Evolutionary conservation across 108 stramenopile species (phyloP).

Genomic region (Conticribra weissflogii): DNA sequence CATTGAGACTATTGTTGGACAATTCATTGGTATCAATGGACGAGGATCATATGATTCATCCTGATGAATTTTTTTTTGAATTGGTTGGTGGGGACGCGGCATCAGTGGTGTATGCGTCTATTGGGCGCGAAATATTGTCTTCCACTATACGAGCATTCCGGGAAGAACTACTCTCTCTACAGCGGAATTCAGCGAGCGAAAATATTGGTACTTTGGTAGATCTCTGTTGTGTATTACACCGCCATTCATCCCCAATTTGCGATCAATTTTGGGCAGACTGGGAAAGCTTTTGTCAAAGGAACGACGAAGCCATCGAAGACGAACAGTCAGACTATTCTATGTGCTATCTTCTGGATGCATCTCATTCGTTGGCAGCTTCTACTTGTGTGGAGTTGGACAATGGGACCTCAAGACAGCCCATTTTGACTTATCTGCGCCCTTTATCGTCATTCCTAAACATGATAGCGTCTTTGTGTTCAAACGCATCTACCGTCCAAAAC

Average conservation of each 20-base stretch:
- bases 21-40: constrained; percentile 4
- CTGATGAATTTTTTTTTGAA: constrained; percentile 2
- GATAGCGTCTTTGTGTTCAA: constrained; percentile 42
- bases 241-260: constrained; percentile 57
- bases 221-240: constrained; percentile 50
- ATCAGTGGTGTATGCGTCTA: constrained; percentile 62
- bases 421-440: constrained; percentile 30
- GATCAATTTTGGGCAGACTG: constrained; percentile 66
- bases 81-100: constrained; percentile 23
- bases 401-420: constrained; percentile 9
- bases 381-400: constrained; percentile 36
- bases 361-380: constrained; percentile 48
- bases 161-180: constrained; percentile 26
- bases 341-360: constrained; percentile 61
- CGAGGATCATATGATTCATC: not conserved
- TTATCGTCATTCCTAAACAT: constrained; percentile 41
- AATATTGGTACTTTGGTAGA: constrained; percentile 67
- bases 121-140: constrained; percentile 63
- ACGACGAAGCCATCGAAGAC: constrained; percentile 15
- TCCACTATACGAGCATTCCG: constrained; percentile 59
- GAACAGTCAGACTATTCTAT: constrained; percentile 39
- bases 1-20: constrained; percentile 15
- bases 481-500: constrained; percentile 24
- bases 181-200: constrained; percentile 40
- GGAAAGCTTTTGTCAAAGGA: constrained; percentile 41